Evolutionary conservation across 805 yeast species (phyloP).

Genomic region (Candida sithepensis): DNA sequence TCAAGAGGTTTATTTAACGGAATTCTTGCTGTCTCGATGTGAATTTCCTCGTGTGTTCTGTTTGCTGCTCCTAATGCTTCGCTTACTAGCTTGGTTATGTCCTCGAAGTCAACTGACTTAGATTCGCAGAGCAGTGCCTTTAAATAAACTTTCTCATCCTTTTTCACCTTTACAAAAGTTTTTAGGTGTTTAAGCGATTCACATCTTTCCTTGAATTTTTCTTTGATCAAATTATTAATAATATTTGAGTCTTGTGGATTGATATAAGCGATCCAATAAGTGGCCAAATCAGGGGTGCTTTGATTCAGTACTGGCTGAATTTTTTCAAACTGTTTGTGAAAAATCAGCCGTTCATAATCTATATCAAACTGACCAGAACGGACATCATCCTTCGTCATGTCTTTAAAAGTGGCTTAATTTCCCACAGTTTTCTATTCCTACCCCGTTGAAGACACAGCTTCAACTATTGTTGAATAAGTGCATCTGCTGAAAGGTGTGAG

Average conservation of each 20-base stretch:
- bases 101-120: conserved; percentile 38
- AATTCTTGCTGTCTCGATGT: conserved; percentile 31
- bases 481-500: too few relatives aligned
- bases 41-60: neutral
- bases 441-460: too few relatives aligned
- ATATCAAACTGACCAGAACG: conserved; percentile 23
- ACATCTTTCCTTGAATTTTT: conserved; percentile 24
- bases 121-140: conserved; percentile 28
- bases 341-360: conserved; percentile 39
- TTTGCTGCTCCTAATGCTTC: conserved; percentile 10
- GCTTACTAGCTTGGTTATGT: conserved; percentile 26
- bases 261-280: conserved; percentile 44
- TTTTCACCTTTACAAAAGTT: conserved; percentile 37
- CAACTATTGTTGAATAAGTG: too few relatives aligned
- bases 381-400: neutral
- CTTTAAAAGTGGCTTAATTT: too few relatives aligned
- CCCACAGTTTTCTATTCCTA: too few relatives aligned
- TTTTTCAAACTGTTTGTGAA: conserved; percentile 39
- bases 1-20: conserved; percentile 68
- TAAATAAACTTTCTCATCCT: conserved; percentile 5
- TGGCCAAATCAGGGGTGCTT: conserved; percentile 28
- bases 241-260: conserved; percentile 33
- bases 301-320: conserved; percentile 29
- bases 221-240: conserved; percentile 24
- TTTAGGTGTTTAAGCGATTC: conserved; percentile 44